Evolutionary conservation across 805 yeast genomes (phyloP), one percentile per base, ranked within the genome.

Genomic region (Lachancea sp.): DNA sequence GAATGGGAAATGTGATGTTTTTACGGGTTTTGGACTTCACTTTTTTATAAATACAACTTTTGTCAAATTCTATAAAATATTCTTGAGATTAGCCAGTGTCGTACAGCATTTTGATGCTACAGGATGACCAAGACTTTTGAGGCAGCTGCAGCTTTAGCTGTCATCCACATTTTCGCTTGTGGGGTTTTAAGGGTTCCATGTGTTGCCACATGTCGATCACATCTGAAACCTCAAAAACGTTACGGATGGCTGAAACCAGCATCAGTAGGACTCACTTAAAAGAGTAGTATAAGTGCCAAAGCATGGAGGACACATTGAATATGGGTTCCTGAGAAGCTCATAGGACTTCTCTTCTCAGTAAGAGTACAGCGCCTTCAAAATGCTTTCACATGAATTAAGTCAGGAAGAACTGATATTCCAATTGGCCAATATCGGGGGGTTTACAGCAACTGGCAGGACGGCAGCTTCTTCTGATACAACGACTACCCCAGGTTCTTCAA

Each of bases 401-500:
- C 41, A 40, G 26, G 47, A 43, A 21, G 37, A 40, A 12, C 25
- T 43, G 34, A 22, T 39, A 9, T 43, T 43, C 16, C 47, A 43
- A 25, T 29, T 43, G 19, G 40, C 47, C 3, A 43, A 43, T 19
- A 41, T 43, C 15, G 47, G 47, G 7, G 38, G 42, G 8, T 18
- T 13, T 12, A 39, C 32, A 12, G 33, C 34, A 15, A 38, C 42
- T 2, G 30, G 22, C 12, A 39, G 28, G 23, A 26, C 36, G 9
- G 28, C 36, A 7, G 25, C 16, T 5, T 32, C 36, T 3, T 39
- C 42, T 4, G 35, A 28, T 21, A 15, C 38, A 11, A 34, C 34
- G 8, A 28, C 36, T 4, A 39, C 42, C 8, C 42, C 42, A 7
- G 38, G 38, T 22, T 49, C 53, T 2, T 41, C 50, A 0, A 46